phyloP scores from a whole-genome alignment of 2,329 filamentous ascomycete genomes.

The Fusarium humuli region DNA sequence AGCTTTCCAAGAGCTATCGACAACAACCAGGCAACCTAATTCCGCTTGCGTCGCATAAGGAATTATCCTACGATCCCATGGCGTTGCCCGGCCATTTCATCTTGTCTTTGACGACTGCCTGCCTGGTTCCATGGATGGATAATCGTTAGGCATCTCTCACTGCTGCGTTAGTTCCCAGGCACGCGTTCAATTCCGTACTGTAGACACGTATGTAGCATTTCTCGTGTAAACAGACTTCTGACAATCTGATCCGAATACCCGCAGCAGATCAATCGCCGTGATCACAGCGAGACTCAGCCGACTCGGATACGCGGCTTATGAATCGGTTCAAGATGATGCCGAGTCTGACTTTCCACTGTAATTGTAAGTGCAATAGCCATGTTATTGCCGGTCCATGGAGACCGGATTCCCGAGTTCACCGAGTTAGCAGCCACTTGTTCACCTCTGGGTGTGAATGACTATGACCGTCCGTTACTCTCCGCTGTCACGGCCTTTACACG shows the following conservation, averaged over 20 bases:
- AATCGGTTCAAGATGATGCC: constrained; percentile 30
- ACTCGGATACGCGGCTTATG: constrained; percentile 32
- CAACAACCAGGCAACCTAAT: constrained; percentile 10
- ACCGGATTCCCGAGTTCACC: constrained; percentile 29
- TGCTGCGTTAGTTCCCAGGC: constrained; percentile 26
- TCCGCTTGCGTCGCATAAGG: constrained; percentile 6
- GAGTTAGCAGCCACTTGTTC: constrained; percentile 6
- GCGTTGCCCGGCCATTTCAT: constrained; percentile 16
- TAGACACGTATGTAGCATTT: background rate
- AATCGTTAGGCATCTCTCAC: constrained; percentile 10
- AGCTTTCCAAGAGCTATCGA: constrained; percentile 3
- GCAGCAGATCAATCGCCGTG: constrained; percentile 11
- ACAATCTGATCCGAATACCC: constrained; percentile 13
- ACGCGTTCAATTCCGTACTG: background rate
- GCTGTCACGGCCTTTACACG: constrained; percentile 19
- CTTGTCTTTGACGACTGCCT: constrained; percentile 22
- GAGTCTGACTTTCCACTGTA: constrained; percentile 5
- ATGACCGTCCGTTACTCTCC: constrained; percentile 22
- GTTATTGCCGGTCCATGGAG: constrained; percentile 23
- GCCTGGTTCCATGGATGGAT: constrained; percentile 8
- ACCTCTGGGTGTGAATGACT: background rate
- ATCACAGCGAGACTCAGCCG: constrained; percentile 10
- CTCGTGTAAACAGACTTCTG: constrained; percentile 4
- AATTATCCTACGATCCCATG: constrained; percentile 8
- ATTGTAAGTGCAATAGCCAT: constrained; percentile 9